Percentiles rank a stretch among this genome's conserved stretches.
phyloP scores from a whole-genome alignment of 2,329 filamentous ascomycete genomes.

The Claviceps sp. region DNA sequence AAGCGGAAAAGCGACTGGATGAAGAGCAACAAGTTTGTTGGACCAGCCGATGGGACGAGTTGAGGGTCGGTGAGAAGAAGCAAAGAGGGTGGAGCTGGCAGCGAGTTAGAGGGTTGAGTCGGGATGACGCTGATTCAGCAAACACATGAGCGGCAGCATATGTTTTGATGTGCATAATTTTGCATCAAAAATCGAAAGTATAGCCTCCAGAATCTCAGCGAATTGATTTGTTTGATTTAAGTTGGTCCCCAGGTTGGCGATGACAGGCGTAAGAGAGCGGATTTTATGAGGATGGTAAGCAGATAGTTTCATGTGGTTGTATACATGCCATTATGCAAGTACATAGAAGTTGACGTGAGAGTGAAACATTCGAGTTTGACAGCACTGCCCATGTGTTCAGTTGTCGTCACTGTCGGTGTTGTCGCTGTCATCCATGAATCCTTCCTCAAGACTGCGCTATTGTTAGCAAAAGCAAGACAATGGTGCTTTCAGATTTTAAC shows the following conservation, averaged over 20 bases:
- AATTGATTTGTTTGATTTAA: background rate
- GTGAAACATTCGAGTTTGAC: background rate
- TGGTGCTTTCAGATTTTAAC: background rate
- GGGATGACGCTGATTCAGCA: background rate
- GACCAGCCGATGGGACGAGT: conserved; percentile 3
- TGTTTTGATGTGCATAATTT: background rate
- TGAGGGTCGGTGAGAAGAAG: conserved; percentile 2
- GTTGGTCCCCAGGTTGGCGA: background rate
- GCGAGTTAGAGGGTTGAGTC: background rate
- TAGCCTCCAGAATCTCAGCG: conserved; percentile 1
- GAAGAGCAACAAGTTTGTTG: conserved; percentile 3
- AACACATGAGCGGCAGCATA: conserved; percentile 1
- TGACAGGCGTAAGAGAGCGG: background rate
- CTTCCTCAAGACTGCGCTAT: conserved; percentile 16
- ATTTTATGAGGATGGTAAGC: background rate
- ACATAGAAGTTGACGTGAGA: background rate
- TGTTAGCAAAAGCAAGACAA: conserved; percentile 7
- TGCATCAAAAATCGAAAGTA: background rate
- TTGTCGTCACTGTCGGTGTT: conserved; percentile 30
- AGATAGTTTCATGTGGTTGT: background rate
- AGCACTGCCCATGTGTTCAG: conserved; percentile 10
- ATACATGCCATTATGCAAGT: background rate
- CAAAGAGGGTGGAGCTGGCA: background rate
- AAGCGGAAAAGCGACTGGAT: conserved; percentile 2
- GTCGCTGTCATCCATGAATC: conserved; percentile 31